Evolutionary conservation across 2,329 filamentous ascomycete genomes (phyloP).

Genomic region (Aspergillus sp.): DNA sequence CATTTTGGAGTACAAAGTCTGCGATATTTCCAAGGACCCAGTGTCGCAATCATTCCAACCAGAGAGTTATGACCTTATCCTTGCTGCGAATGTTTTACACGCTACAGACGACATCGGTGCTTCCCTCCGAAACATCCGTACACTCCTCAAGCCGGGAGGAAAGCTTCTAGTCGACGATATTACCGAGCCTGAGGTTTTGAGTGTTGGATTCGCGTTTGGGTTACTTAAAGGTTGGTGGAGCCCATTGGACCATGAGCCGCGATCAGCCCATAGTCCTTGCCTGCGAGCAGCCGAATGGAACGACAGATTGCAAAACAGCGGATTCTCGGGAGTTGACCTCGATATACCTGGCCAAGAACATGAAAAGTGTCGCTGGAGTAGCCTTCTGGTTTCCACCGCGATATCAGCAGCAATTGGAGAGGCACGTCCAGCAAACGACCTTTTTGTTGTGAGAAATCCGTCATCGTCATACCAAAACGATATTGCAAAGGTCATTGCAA

Average conservation of each 20-base stretch:
- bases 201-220: slow-evolving; percentile 6
- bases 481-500: too few species aligned
- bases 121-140: not conserved
- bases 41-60: slow-evolving; percentile 1
- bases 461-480: too few species aligned
- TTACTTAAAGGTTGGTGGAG: not conserved
- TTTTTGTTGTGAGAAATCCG: not conserved
- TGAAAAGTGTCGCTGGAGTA: not conserved
- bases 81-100: slow-evolving; percentile 6
- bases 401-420: not conserved
- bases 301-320: not conserved
- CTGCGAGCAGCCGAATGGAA: not conserved
- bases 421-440: too few species aligned
- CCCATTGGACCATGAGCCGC: not conserved
- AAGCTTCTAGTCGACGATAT: slow-evolving; percentile 4
- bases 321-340: not conserved
- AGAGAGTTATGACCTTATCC: slow-evolving; percentile 5
- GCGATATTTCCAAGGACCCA: slow-evolving; percentile 3
- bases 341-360: not conserved
- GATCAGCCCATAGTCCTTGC: not conserved
- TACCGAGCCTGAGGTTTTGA: not conserved
- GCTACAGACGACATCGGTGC: not conserved
- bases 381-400: not conserved
- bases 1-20: slow-evolving; percentile 1
- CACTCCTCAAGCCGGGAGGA: slow-evolving; percentile 3